These are phyloP conservation scores for Pythium phragmitis DNA, from an alignment of 352 stramenopile species.

Conservation along the genomic window DNA sequence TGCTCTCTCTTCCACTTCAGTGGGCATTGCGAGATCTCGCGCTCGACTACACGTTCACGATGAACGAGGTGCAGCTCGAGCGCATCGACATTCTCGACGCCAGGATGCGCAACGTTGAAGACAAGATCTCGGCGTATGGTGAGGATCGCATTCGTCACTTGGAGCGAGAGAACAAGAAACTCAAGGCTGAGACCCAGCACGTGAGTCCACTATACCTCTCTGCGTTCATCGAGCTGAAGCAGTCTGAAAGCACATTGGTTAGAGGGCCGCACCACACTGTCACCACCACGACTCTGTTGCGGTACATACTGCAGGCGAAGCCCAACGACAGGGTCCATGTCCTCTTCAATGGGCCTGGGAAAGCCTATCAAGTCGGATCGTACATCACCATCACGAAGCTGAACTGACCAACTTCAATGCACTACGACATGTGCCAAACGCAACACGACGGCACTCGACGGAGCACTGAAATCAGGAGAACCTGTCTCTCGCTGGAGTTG, in stretches of 20 bases:
- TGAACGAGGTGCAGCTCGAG: conserved; percentile 10
- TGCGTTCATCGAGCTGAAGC: conserved; percentile 3
- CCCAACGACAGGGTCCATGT: too few relatives aligned
- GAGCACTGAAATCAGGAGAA: too few relatives aligned
- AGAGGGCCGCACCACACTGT: too few relatives aligned
- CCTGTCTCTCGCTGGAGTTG: too few relatives aligned
- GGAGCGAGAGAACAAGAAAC: neutral
- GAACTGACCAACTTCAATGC: too few relatives aligned
- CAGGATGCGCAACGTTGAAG: conserved; percentile 12
- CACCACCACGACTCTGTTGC: too few relatives aligned
- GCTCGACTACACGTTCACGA: conserved; percentile 6
- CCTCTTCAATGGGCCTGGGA: too few relatives aligned
- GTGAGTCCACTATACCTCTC: neutral
- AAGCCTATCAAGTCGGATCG: too few relatives aligned
- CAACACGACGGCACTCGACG: too few relatives aligned
- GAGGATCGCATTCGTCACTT: neutral
- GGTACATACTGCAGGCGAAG: too few relatives aligned
- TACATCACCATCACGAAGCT: too few relatives aligned
- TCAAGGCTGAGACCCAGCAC: neutral
- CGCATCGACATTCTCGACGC: conserved; percentile 11
- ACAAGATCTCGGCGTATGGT: neutral
- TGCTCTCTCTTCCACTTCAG: conserved; percentile 1
- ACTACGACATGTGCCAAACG: too few relatives aligned
- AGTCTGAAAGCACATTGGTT: neutral
- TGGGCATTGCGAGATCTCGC: neutral